phyloP scores from a whole-genome alignment of 1,284 basidiomycete genomes.

The Filobasidium uniguttulatum region DNA sequence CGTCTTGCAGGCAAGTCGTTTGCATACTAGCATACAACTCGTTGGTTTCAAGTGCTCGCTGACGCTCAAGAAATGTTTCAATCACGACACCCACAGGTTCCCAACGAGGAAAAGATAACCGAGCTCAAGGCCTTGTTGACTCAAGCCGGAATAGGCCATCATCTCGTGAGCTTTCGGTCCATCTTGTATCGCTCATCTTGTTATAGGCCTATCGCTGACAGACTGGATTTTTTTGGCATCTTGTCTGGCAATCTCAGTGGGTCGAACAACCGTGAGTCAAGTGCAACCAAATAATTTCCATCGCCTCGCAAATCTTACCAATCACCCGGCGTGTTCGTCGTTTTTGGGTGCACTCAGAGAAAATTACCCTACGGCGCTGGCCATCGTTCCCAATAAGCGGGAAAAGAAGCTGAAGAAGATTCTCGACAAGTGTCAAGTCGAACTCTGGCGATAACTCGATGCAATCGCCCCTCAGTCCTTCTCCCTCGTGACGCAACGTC shows the following conservation, averaged over 20 bases:
- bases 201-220: neutral
- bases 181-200: neutral
- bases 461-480: too few species aligned
- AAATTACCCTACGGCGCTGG: slow-evolving; percentile 39
- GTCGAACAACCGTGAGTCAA: slow-evolving; percentile 39
- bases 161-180: slow-evolving; percentile 19
- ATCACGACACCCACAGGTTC: too few species aligned
- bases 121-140: slow-evolving; percentile 27
- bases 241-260: slow-evolving; percentile 23
- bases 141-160: slow-evolving; percentile 27
- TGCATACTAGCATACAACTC: too few species aligned
- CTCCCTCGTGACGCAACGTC: too few species aligned
- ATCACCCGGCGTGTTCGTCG: neutral
- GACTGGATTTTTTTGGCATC: neutral
- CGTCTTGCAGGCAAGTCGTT: too few species aligned
- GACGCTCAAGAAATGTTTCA: too few species aligned
- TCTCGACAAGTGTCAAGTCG: slow-evolving; percentile 31
- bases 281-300: neutral
- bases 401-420: slow-evolving; percentile 38
- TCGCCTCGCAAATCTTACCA: neutral
- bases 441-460: slow-evolving; percentile 22
- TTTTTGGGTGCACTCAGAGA: slow-evolving; percentile 23
- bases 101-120: slow-evolving; percentile 24
- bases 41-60: too few species aligned
- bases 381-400: slow-evolving; percentile 40